Evolutionary conservation across 2,329 filamentous ascomycete species (phyloP).

Genomic region (Neoarthrinium moseri): DNA sequence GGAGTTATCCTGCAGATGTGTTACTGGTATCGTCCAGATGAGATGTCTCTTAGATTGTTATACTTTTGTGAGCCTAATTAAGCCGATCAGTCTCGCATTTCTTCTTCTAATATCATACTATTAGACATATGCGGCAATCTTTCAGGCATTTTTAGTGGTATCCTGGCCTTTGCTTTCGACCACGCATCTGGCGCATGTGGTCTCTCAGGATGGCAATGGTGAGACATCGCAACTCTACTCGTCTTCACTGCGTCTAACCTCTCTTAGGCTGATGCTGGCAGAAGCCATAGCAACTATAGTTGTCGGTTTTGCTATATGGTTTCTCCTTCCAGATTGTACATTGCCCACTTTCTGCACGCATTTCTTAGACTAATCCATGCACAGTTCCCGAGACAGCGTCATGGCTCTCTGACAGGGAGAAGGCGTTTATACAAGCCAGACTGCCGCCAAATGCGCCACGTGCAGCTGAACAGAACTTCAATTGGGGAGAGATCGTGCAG

Average conservation of each 20-base stretch:
- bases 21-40: slow-evolving; percentile 48
- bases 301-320: slow-evolving; percentile 46
- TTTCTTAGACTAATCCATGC: background rate
- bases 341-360: background rate
- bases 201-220: slow-evolving; percentile 29
- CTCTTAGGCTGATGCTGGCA: slow-evolving; percentile 36
- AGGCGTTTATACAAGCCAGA: slow-evolving; percentile 40
- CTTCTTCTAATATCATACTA: slow-evolving; percentile 9
- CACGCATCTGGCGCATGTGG: slow-evolving; percentile 22
- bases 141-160: slow-evolving; percentile 25
- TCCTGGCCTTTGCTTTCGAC: slow-evolving; percentile 22
- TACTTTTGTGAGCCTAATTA: slow-evolving; percentile 38
- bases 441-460: slow-evolving; percentile 40
- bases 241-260: background rate
- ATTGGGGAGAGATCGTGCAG: slow-evolving; percentile 33
- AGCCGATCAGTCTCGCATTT: background rate
- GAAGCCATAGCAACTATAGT: slow-evolving; percentile 48
- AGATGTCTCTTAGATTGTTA: slow-evolving; percentile 42
- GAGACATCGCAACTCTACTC: background rate
- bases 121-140: slow-evolving; percentile 25
- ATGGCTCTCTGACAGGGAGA: slow-evolving; percentile 35
- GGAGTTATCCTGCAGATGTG: slow-evolving; percentile 42
- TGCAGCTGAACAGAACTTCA: slow-evolving; percentile 37
- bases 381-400: slow-evolving; percentile 27
- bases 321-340: slow-evolving; percentile 52